Percentiles rank a stretch among this genome's conserved stretches.
Conservation (phyloP, 345 rosid genomes). For the Eucalyptus pumila region DNA sequence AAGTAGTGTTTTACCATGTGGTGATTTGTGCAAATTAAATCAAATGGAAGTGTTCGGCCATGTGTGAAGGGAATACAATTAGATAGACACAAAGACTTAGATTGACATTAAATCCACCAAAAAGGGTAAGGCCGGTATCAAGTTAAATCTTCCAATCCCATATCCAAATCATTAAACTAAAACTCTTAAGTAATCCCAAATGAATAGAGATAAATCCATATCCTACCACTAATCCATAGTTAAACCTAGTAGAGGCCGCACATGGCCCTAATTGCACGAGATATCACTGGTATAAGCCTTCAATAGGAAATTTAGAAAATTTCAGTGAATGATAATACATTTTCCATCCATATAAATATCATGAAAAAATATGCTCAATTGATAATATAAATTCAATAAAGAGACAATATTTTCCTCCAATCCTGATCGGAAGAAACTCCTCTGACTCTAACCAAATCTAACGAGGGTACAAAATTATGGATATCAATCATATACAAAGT, state of each 20-base stretch:
- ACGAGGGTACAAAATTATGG: not conserved
- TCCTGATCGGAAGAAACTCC: no score
- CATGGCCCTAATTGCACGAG: not conserved
- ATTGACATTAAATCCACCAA: not conserved
- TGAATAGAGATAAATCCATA: not conserved
- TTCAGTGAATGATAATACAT: not conserved
- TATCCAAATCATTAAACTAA: not conserved
- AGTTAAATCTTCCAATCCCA: not conserved
- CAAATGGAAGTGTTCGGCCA: not conserved
- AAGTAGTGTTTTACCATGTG: rapidly evolving
- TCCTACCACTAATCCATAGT: not conserved
- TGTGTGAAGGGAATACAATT: not conserved
- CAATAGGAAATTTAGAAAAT: not conserved
- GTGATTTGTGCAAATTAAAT: not conserved
- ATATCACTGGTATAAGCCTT: not conserved
- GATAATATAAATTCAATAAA: no score
- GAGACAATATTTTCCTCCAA: not conserved
- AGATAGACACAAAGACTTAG: not conserved
- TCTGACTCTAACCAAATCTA: no score
- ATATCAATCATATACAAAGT: rapidly evolving
- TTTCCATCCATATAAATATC: not conserved
- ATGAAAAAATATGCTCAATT: not conserved
- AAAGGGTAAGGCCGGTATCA: not conserved
- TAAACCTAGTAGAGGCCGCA: no score
- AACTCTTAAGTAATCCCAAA: not conserved